phyloP scores from a whole-genome alignment of 495 filamentous ascomycete genomes.

The Aspergillus wentii region DNA sequence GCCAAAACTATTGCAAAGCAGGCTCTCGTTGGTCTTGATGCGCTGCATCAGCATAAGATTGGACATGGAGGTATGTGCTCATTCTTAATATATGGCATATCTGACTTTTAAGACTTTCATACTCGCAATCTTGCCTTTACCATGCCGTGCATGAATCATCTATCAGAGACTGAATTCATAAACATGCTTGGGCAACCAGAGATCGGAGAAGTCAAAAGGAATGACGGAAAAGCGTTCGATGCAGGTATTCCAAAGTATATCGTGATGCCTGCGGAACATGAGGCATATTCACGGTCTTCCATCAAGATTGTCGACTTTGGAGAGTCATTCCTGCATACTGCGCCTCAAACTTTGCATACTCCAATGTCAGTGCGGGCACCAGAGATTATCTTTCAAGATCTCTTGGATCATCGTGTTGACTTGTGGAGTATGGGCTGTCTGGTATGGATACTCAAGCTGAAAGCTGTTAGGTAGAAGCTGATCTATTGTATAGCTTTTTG shows the following conservation, averaged over 20 bases:
- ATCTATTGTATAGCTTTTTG: conserved; percentile 30
- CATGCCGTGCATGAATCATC: conserved; percentile 13
- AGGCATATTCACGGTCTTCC: conserved; percentile 12
- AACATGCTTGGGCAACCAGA: conserved; percentile 33
- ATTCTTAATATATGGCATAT: too few species aligned
- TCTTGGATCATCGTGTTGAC: conserved; percentile 36
- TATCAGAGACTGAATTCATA: conserved; percentile 23
- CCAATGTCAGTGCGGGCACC: conserved; percentile 32
- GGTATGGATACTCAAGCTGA: conserved; percentile 19
- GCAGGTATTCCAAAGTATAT: conserved; percentile 32
- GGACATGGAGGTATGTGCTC: conserved; percentile 37
- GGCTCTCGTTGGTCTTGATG: conserved; percentile 30
- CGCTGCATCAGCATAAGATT: conserved; percentile 38
- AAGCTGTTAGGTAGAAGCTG: conserved; percentile 4
- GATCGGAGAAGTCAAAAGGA: conserved; percentile 22
- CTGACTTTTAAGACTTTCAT: conserved; percentile 30
- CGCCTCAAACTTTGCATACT: conserved; percentile 26
- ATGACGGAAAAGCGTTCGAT: conserved; percentile 25
- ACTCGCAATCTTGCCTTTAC: conserved; percentile 44
- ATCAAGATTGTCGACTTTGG: conserved; percentile 42
- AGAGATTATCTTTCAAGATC: conserved; percentile 36
- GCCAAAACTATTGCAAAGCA: conserved; percentile 42
- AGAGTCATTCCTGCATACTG: conserved; percentile 28
- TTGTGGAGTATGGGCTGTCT: conserved; percentile 40
- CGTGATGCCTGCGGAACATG: conserved; percentile 21